Evolutionary conservation across 2,329 filamentous ascomycete genomes (phyloP).

Genomic region (Aspergillus pseudonomiae): DNA sequence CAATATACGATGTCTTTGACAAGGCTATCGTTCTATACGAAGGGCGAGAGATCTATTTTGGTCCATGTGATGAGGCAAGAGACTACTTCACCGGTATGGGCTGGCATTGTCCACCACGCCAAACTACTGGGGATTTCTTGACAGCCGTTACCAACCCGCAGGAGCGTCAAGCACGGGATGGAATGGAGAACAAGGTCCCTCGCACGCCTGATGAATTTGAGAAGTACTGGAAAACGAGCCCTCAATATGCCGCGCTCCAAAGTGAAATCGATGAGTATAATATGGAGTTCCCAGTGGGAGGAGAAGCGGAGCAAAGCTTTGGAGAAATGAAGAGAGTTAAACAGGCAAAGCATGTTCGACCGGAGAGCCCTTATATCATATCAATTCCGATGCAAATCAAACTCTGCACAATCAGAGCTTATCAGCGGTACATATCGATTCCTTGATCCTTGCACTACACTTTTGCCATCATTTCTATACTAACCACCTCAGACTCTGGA

Average conservation of each 20-base stretch:
- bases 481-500: slow-evolving; percentile 58
- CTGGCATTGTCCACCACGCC: slow-evolving; percentile 67
- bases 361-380: slow-evolving; percentile 69
- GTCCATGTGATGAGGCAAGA: slow-evolving; percentile 62
- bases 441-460: not conserved
- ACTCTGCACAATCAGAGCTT: slow-evolving; percentile 82
- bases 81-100: slow-evolving; percentile 70
- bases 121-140: slow-evolving; percentile 71
- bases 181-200: slow-evolving; percentile 65
- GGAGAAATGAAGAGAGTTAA: slow-evolving; percentile 33
- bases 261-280: slow-evolving; percentile 40
- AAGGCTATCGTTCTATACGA: slow-evolving; percentile 76
- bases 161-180: slow-evolving; percentile 59
- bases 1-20: slow-evolving; percentile 67
- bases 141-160: slow-evolving; percentile 68
- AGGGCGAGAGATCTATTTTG: slow-evolving; percentile 77
- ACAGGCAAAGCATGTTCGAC: slow-evolving; percentile 42
- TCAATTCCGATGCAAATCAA: slow-evolving; percentile 75
- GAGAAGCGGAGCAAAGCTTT: slow-evolving; percentile 35
- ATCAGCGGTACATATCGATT: slow-evolving; percentile 57
- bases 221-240: slow-evolving; percentile 48
- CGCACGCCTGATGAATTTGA: slow-evolving; percentile 71
- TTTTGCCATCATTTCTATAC: not conserved
- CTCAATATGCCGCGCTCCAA: slow-evolving; percentile 34
- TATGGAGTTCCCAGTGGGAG: slow-evolving; percentile 36